Evolutionary conservation across 1,284 basidiomycete genomes (phyloP).

Genomic region (Leccinum insolens): DNA sequence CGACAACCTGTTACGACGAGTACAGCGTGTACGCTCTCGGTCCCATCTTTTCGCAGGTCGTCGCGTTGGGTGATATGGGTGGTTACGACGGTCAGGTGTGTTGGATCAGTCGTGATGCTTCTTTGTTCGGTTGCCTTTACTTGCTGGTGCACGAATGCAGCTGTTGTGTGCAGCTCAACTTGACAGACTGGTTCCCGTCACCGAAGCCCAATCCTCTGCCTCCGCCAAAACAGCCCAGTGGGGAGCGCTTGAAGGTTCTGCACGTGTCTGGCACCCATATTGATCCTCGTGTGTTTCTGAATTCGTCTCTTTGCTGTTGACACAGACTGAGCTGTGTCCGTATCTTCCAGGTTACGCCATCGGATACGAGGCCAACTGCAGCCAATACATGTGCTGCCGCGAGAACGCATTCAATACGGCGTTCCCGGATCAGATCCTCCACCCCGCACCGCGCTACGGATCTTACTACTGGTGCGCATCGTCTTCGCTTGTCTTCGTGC

Average conservation of each 20-base stretch:
- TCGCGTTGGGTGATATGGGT: conserved; percentile 62
- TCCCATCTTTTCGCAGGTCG: conserved; percentile 63
- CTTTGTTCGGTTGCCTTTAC: conserved; percentile 8
- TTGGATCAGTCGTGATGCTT: neutral
- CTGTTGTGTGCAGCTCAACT: conserved; percentile 54
- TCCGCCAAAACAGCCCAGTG: conserved; percentile 54
- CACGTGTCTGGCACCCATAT: conserved; percentile 80
- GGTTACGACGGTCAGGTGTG: conserved; percentile 69
- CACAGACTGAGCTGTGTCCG: neutral
- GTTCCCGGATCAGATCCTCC: conserved; percentile 50
- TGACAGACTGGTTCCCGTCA: conserved; percentile 59
- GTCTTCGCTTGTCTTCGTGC: neutral
- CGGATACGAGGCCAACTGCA: conserved; percentile 74
- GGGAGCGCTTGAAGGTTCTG: conserved; percentile 65
- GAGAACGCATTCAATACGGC: conserved; percentile 51
- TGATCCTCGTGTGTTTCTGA: conserved; percentile 58
- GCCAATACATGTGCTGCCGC: conserved; percentile 68
- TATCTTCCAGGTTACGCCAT: conserved; percentile 59
- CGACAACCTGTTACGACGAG: conserved; percentile 49
- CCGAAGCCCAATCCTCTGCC: conserved; percentile 70
- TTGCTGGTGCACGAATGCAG: conserved; percentile 32
- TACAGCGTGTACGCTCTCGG: conserved; percentile 53
- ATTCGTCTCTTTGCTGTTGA: neutral
- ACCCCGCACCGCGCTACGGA: conserved; percentile 69
- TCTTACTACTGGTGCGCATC: conserved; percentile 42